Conservation (phyloP, 148 eudicot species). For the Spergularia marina region DNA sequence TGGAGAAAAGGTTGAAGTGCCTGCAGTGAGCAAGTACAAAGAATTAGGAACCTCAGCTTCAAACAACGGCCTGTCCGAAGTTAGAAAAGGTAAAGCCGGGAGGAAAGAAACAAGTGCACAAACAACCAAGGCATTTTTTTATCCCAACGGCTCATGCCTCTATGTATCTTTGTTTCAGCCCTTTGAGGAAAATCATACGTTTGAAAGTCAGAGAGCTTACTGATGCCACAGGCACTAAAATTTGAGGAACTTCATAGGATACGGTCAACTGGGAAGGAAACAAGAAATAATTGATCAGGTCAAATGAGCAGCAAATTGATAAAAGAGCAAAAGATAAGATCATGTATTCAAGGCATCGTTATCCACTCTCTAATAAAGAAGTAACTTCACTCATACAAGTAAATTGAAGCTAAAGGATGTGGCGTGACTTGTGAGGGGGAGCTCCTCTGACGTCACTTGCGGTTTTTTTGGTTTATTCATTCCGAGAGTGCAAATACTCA, state of each 20-base stretch:
- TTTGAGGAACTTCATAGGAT: slow-evolving; percentile 89
- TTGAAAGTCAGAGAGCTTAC: slow-evolving; percentile 47
- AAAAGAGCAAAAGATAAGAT: background rate
- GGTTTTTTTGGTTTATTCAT: too few species aligned
- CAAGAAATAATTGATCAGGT: background rate
- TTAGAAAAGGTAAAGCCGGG: background rate
- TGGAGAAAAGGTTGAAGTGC: slow-evolving; percentile 84
- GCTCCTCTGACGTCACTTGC: too few species aligned
- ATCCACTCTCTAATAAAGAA: background rate
- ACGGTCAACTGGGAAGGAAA: slow-evolving; percentile 71
- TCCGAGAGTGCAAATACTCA: too few species aligned
- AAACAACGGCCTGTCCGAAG: background rate
- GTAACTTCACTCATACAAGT: too few species aligned
- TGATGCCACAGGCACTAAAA: slow-evolving; percentile 83
- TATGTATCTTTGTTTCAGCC: background rate
- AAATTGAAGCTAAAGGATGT: too few species aligned
- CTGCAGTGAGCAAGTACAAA: slow-evolving; percentile 36
- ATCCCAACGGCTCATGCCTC: background rate
- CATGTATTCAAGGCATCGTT: background rate
- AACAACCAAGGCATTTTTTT: background rate
- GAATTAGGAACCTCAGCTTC: background rate
- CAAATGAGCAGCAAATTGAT: background rate
- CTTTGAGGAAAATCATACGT: background rate
- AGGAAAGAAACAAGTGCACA: background rate
- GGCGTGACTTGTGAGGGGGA: too few species aligned